Conservation (phyloP, 192 early-diverging fungal genomes). For the Coemansia sp. region DNA sequence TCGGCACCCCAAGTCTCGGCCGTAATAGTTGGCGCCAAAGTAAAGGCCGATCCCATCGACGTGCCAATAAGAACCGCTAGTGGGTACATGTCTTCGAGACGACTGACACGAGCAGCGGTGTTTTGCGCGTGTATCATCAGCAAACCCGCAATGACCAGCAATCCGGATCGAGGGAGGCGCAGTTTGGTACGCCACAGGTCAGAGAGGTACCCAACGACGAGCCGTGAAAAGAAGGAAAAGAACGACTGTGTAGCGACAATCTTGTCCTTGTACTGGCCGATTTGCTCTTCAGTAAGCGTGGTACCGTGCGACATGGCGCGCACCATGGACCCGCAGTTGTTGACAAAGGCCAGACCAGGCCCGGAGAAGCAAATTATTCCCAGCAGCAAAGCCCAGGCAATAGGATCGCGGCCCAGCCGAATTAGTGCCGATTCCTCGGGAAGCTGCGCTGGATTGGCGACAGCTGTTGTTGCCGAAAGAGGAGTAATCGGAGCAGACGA, state of each 20-base stretch:
- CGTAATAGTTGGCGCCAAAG: constrained; percentile 54
- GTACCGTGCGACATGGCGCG: constrained; percentile 43
- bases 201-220: constrained; percentile 45
- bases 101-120: constrained; percentile 15
- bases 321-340: constrained; percentile 58
- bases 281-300: constrained; percentile 28
- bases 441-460: neutral
- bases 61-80: constrained; percentile 46
- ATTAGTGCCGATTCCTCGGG: constrained; percentile 13
- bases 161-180: constrained; percentile 41
- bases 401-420: constrained; percentile 31
- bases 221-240: constrained; percentile 50
- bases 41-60: constrained; percentile 53
- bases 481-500: neutral
- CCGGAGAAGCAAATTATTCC: constrained; percentile 53
- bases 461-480: neutral
- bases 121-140: constrained; percentile 52
- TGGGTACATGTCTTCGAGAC: constrained; percentile 33
- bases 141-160: constrained; percentile 32
- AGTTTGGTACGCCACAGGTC: constrained; percentile 49
- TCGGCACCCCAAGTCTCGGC: constrained; percentile 57
- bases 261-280: constrained; percentile 49
- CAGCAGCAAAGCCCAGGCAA: constrained; percentile 44
- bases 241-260: constrained; percentile 57
- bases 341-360: constrained; percentile 51